Evolutionary conservation across 2,329 filamentous ascomycete genomes (phyloP), one percentile per base, ranked within the genome.

Genomic region (Penicillium occitanis): DNA sequence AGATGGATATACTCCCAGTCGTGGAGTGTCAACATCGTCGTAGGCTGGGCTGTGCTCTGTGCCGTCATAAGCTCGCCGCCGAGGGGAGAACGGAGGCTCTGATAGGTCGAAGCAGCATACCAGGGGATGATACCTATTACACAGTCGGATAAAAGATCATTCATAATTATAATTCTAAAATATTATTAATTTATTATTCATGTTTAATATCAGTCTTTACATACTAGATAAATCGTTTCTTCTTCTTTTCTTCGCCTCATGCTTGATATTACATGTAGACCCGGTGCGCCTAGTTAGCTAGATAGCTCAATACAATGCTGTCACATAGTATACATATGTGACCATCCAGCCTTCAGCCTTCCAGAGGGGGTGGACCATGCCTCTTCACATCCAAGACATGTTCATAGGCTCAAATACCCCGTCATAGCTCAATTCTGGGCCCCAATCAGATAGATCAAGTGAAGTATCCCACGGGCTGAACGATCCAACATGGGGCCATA

Each of bases 71-170:
- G 48, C 22, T n/a, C 11, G 61, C 22, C 30, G 48, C 33, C 30
- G 57, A 44, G 35, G 57, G 37, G 55, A 33, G 33, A 59, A 59
- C 37, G 22, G 35, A 59, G 19, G 25, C 25, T 58, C 50, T 48
- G 61, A 64, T 64, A 64, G 61, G 61, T 17, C 61, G 48, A 53
- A 51, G 30, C 25, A 55, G 10, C 48, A 63, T 25, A 4, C 25
- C 25, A 25, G 25, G 1, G 25, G 25, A 25, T 33, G 30, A 33
- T 33, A 33, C 7, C 7, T 33, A 33, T 6, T 30, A 30, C 7
- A 3, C 6, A 30, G 19, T 19, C 19, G 30, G 30, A 11, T 33
- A 2, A 33, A 33, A 33, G 5, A 33, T 8, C 8, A 33, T 33
- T 10, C 6, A 33, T 33, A 33, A 33, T 33, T 33, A 33, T 33